A percentile compares a stretch with the other conserved stretches of the same genome.
These are phyloP conservation scores for Leonotis leonurus DNA, from an alignment of 257 asterid species.

Conservation along the genomic window DNA sequence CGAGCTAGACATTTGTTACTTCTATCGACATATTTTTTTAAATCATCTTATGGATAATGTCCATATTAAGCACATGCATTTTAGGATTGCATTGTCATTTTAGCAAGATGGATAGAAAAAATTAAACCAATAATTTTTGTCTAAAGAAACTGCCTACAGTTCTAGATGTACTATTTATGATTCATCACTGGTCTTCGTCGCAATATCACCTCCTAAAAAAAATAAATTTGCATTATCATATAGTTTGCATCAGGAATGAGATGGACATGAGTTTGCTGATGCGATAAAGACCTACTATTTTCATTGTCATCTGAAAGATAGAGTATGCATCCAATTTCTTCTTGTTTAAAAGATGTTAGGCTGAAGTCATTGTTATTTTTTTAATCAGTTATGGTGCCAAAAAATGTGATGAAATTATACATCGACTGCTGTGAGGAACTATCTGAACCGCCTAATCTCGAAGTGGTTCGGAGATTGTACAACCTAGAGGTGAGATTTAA, in stretches of 20 bases:
- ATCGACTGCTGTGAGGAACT: constrained; percentile 60
- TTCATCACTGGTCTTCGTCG: no score
- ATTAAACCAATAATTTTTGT: constrained; percentile 6
- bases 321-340: neutral
- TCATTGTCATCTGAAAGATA: neutral
- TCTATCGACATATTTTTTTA: neutral
- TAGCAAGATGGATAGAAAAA: neutral
- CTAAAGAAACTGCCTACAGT: neutral
- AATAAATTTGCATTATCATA: neutral
- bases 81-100: neutral
- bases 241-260: neutral
- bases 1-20: neutral
- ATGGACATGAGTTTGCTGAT: constrained; percentile 12
- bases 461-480: constrained; percentile 66
- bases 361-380: constrained; percentile 17
- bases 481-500: constrained; percentile 55
- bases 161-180: neutral
- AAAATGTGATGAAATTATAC: constrained; percentile 70
- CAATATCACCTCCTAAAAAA: neutral
- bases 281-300: neutral
- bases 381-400: constrained; percentile 71
- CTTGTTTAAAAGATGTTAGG: constrained; percentile 1
- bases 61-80: neutral
- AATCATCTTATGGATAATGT: neutral
- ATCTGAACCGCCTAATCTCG: constrained; percentile 58